These are phyloP conservation scores for Candida hispaniensis DNA, from an alignment of 805 yeast genomes.

Conservation along the genomic window DNA sequence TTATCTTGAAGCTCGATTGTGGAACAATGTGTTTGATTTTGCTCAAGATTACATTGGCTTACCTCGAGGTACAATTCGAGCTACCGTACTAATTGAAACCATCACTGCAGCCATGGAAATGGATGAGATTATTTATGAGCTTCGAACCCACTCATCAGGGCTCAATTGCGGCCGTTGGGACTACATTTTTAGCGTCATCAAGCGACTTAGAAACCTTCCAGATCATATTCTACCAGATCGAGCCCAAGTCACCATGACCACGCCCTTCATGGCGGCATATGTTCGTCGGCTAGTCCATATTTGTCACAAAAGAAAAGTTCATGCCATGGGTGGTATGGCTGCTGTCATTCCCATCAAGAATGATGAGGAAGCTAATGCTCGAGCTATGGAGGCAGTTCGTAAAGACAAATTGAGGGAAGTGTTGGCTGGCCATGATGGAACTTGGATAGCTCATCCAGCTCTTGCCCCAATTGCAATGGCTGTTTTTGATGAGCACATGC, in stretches of 20 bases:
- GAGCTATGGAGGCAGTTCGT: conserved; percentile 52
- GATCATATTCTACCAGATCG: conserved; percentile 58
- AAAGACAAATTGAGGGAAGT: conserved; percentile 58
- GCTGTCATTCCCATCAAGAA: conserved; percentile 62
- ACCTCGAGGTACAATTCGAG: conserved; percentile 60
- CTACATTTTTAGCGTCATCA: conserved; percentile 60
- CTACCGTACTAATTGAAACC: conserved; percentile 61
- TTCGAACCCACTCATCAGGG: conserved; percentile 60
- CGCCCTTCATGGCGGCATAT: conserved; percentile 62
- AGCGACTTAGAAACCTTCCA: conserved; percentile 49
- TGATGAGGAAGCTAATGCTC: conserved; percentile 45
- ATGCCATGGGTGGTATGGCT: conserved; percentile 71
- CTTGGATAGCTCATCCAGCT: conserved; percentile 70
- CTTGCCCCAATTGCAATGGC: conserved; percentile 51
- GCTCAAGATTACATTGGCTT: conserved; percentile 54
- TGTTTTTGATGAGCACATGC: conserved; percentile 61
- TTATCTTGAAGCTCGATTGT: conserved; percentile 61
- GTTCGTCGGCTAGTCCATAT: conserved; percentile 53
- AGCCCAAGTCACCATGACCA: conserved; percentile 53
- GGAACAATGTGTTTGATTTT: conserved; percentile 61
- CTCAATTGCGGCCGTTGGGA: conserved; percentile 74
- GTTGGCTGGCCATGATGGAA: conserved; percentile 56
- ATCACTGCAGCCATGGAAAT: conserved; percentile 65
- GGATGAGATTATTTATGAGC: conserved; percentile 68
- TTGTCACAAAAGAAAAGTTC: conserved; percentile 58